These are phyloP conservation scores for Talaromyces sp. DNA, from an alignment of 2,329 filamentous ascomycete species.

Conservation along the genomic window DNA sequence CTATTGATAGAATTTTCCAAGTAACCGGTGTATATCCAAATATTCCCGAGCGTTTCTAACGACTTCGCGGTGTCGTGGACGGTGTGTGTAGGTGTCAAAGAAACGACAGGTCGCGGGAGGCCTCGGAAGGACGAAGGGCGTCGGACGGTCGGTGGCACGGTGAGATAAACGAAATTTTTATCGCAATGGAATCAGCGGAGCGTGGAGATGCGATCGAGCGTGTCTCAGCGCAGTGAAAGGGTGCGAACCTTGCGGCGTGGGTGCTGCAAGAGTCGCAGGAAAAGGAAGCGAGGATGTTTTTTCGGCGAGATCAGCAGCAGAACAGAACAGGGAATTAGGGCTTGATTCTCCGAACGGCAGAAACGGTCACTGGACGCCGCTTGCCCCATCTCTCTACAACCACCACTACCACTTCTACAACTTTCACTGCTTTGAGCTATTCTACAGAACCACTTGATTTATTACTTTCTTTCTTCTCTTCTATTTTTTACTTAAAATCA, in stretches of 20 bases:
- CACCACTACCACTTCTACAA: background rate
- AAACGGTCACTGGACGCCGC: conserved; percentile 28
- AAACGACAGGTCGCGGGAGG: conserved; percentile 14
- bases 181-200: background rate
- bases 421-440: background rate
- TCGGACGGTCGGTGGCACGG: conserved; percentile 8
- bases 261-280: conserved; percentile 9
- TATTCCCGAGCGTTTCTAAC: background rate
- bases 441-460: background rate
- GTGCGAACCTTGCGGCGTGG: conserved; percentile 1
- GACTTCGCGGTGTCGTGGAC: background rate
- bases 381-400: conserved; percentile 23
- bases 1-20: background rate
- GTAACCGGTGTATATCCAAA: background rate
- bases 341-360: conserved; percentile 28
- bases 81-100: conserved; percentile 8
- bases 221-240: background rate
- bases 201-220: background rate
- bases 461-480: background rate
- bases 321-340: conserved; percentile 36
- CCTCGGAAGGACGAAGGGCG: conserved; percentile 14
- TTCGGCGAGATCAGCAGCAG: conserved; percentile 18
- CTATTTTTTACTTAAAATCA: background rate
- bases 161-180: background rate
- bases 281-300: conserved; percentile 18